Evolutionary conservation across 1,284 basidiomycete species (phyloP).

Genomic region (Veloporphyrellus conicus): DNA sequence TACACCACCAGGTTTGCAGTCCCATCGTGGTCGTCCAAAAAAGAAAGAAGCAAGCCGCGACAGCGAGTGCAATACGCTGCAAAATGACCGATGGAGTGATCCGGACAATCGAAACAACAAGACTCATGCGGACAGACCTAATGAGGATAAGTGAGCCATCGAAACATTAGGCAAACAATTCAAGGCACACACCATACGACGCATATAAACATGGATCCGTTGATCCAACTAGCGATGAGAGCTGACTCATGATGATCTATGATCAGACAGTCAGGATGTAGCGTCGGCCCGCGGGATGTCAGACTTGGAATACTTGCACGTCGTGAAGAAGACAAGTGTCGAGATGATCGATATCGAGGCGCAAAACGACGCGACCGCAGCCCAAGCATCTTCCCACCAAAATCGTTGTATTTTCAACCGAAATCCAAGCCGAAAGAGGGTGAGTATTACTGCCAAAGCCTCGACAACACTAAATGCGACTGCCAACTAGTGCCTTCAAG

Average conservation of each 20-base stretch:
- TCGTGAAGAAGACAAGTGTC: not conserved
- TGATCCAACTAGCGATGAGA: not conserved
- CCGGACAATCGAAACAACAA: conserved; percentile 13
- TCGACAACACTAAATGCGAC: conserved; percentile 7
- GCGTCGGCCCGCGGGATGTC: too few species aligned
- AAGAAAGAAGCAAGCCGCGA: not conserved
- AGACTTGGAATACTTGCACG: conserved; percentile 1
- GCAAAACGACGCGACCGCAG: conserved; percentile 4
- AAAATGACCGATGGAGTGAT: not conserved
- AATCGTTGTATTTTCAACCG: conserved; percentile 15
- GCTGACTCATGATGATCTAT: not conserved
- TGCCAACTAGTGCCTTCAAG: not conserved
- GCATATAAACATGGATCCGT: conserved; percentile 6
- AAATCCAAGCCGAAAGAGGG: conserved; percentile 17
- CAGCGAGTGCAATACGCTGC: conserved; percentile 1
- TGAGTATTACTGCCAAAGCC: conserved; percentile 7
- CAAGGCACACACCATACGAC: conserved; percentile 8
- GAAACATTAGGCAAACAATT: not conserved
- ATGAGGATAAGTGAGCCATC: not conserved
- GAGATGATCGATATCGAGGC: not conserved
- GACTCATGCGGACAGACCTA: conserved; percentile 18
- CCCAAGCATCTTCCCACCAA: conserved; percentile 27
- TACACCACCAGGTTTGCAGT: conserved; percentile 9
- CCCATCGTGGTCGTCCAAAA: conserved; percentile 4
- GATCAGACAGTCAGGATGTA: not conserved